Base-by-base conservation (phyloP, 345 rosid genomes). In the Gossypium mustelinum region DNA sequence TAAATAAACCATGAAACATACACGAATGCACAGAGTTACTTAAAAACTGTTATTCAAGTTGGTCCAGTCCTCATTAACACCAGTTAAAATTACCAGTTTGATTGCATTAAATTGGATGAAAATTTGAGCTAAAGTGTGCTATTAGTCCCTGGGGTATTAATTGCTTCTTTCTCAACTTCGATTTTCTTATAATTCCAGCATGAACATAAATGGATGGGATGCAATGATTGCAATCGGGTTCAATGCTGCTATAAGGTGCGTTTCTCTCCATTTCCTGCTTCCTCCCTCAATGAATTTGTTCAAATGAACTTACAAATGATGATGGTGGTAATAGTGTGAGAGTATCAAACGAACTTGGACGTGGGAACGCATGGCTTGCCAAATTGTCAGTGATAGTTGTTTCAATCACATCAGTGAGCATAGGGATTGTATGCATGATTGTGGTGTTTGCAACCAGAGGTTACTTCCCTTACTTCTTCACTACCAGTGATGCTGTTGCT, bases 201-300 rank as follows among this genome's bases (percentile, higher is more conserved):
- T 94, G 98, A 94, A 90, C 80, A 85, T 90, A 60, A 82, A 90
- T 75, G 97, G 97, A 73, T 92, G 97, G 97, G 88, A 88, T 55
- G 87, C 94, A 2, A 94, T 94, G 98, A 92, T 94, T 63, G 92
- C 98, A 4, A 45, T 92, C 14, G 98, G 97, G 13, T 94, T 94
- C 86, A 92, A 92, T 68, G 97, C 98, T 9, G 97, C 97, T 0
- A 86, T 94, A 75, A 94, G 97, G 98, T 92, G 74, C 17, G 12
- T 2, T 24, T 24, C 22, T 9, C 43, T 11, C 11, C 22, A 2
- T 24, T 47, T 22, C 14, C 29, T 12, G 11, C 16, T 12, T 25
- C 41, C n/a, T 24, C 4, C 41, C 7, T 34, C 5, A 34, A 34
- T 34, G 17, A 24, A 59, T 1, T 24, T 24, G 64, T 59, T 59